Evolutionary conservation across 2,329 filamentous ascomycete species (phyloP), one percentile per base, ranked within the genome.

Genomic region (Microthyrium microscopicum): DNA sequence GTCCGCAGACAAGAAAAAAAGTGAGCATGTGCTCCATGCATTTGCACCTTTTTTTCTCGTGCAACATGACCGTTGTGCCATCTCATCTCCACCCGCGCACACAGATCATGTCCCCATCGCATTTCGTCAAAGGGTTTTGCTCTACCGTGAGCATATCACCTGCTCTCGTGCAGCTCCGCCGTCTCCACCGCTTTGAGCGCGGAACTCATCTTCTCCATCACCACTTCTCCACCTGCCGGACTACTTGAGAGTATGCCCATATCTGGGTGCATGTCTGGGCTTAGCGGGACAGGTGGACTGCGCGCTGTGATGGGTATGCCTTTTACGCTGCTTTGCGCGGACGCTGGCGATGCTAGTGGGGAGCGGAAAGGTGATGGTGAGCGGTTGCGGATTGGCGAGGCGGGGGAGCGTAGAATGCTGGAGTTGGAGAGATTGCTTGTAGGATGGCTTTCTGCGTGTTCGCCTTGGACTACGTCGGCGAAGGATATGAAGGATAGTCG

Each of bases 401-500:
- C 74, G 15, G 80, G 57, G 9, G 76, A 77, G 32, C 71, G 68
- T 38, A 77, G 57, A 50, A 83, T 74, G 39, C 87, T 79, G 42
- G 76, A 64, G 43, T 67, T 74, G 29, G 68, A 64, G 7, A 11
- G 7, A 11, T 7, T 7, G 8, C 6, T 5, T 11, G 33, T 15
- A 6, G 6, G 16, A 17, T 18, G 8, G 18, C 29, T 20, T 9
- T 29, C 15, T 20, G 70, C 71, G 46, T 87, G 80, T 52, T 89
- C 81, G 21, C 77, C 70, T 51, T 92, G 83, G 26, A 95, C 83
- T 7, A 95, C 83, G 47, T 95, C 87, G 40, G 87, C 85, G 55
- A 95, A 95, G 5, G 84, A 93, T 50, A 95, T 92, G 58, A 95
- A 95, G 52, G 80, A 89, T 40, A 95, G 59, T 16, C 87, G 73